A percentile compares a stretch with the other conserved stretches of the same genome.
These are phyloP conservation scores for Saposhnikovia divaricata DNA, from an alignment of 129 eudicot species.

Conservation along the genomic window DNA sequence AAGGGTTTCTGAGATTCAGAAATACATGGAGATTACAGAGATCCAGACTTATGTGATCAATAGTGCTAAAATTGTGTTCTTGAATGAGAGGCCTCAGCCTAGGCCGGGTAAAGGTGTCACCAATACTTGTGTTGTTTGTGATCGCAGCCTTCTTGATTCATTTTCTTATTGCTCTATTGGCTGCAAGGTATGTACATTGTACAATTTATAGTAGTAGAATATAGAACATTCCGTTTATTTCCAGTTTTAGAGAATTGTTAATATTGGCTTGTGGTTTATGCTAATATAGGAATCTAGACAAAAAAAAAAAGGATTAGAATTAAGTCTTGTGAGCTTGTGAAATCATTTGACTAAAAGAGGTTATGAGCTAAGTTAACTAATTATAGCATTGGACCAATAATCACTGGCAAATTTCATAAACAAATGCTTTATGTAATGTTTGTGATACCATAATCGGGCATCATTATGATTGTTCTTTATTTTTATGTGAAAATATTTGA, in stretches of 20 bases:
- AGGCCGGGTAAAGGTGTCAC: conserved; percentile 36
- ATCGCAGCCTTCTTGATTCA: conserved; percentile 39
- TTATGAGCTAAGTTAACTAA: background rate
- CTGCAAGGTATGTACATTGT: conserved; percentile 30
- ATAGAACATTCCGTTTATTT: no score
- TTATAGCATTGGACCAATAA: background rate
- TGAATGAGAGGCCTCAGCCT: conserved; percentile 37
- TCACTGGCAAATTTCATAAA: background rate
- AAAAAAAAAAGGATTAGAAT: background rate
- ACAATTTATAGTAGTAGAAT: background rate
- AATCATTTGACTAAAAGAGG: background rate
- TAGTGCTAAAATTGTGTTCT: conserved; percentile 36
- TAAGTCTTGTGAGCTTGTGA: background rate
- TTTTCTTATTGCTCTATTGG: conserved; percentile 38
- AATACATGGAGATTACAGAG: conserved; percentile 33
- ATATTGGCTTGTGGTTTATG: background rate
- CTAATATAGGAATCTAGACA: background rate
- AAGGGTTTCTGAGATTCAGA: conserved; percentile 39
- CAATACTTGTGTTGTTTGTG: conserved; percentile 35
- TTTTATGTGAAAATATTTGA: background rate
- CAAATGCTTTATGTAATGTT: background rate
- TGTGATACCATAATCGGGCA: background rate
- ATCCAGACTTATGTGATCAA: conserved; percentile 38
- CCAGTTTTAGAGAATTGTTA: background rate
- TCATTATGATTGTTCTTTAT: background rate